Percentiles rank a stretch among this genome's conserved stretches.
Evolutionary conservation across 1,284 basidiomycete species (phyloP).

Genomic region (Calocybe gambosa): DNA sequence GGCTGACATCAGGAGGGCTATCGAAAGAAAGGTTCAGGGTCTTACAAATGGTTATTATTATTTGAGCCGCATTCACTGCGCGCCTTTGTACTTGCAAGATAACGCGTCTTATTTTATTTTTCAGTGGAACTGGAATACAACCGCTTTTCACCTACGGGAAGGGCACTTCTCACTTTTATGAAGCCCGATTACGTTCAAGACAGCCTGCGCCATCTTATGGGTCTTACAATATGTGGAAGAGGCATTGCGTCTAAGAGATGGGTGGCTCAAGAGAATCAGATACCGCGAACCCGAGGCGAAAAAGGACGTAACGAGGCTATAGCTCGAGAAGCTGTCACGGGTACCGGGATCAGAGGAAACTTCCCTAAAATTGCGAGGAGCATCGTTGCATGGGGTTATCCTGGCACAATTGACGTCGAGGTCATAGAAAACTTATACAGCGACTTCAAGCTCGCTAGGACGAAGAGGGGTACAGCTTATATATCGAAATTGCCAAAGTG

Average conservation of each 20-base stretch:
- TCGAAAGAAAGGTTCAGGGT: slow-evolving; percentile 42
- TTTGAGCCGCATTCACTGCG: not conserved
- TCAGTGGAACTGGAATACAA: slow-evolving; percentile 56
- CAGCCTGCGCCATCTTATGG: slow-evolving; percentile 37
- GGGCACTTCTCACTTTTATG: slow-evolving; percentile 48
- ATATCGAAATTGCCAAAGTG: slow-evolving; percentile 48
- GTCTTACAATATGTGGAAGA: slow-evolving; percentile 39
- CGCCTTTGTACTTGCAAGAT: not conserved
- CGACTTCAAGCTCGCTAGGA: slow-evolving; percentile 37
- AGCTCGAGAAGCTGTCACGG: slow-evolving; percentile 32
- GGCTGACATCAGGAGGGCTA: slow-evolving; percentile 48
- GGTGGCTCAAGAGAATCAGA: slow-evolving; percentile 6
- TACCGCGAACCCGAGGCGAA: slow-evolving; percentile 20
- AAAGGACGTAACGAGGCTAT: slow-evolving; percentile 25
- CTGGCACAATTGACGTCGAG: slow-evolving; percentile 34
- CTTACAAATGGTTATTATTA: slow-evolving; percentile 42
- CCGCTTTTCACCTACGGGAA: slow-evolving; percentile 51
- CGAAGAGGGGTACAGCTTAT: slow-evolving; percentile 25
- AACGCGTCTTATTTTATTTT: not conserved
- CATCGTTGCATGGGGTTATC: slow-evolving; percentile 59
- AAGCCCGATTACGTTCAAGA: slow-evolving; percentile 36
- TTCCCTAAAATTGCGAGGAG: slow-evolving; percentile 40
- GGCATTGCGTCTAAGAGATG: slow-evolving; percentile 24
- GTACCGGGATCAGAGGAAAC: slow-evolving; percentile 45
- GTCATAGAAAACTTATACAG: slow-evolving; percentile 37